These are phyloP conservation scores for Aspergillus saccharolyticus DNA, from an alignment of 495 filamentous ascomycete species.

Conservation along the genomic window DNA sequence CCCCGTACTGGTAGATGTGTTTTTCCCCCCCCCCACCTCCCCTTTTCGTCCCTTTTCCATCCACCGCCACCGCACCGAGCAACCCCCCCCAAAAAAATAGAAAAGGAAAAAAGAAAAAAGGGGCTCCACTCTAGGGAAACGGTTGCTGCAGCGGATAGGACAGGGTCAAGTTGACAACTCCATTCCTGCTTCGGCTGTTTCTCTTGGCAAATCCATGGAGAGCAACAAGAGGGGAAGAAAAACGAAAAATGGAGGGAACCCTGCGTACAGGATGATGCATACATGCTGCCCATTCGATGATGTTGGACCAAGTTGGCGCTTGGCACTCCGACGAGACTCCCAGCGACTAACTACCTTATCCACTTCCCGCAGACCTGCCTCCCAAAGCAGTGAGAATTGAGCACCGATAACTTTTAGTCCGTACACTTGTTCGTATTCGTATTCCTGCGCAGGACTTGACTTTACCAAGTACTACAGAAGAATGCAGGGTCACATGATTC, in stretches of 20 bases:
- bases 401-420: no score
- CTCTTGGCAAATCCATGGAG: background rate
- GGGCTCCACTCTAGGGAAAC: background rate
- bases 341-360: no score
- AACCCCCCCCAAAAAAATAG: background rate
- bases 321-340: no score
- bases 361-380: no score
- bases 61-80: background rate
- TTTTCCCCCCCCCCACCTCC: constrained; percentile 2
- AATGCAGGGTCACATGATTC: background rate
- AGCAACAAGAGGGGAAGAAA: no score
- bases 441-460: no score
- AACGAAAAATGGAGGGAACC: no score
- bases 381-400: no score
- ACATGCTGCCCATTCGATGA: background rate
- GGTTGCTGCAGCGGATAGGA: background rate
- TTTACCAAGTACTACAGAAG: no score
- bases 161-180: background rate
- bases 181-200: background rate
- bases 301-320: no score
- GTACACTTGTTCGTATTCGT: background rate
- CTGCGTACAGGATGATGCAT: no score
- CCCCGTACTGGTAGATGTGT: no score
- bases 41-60: background rate
- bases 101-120: constrained; percentile 1